Base-by-base conservation (phyloP, 768 basidiomycete genomes). In the Cystobasidium onofrii region DNA sequence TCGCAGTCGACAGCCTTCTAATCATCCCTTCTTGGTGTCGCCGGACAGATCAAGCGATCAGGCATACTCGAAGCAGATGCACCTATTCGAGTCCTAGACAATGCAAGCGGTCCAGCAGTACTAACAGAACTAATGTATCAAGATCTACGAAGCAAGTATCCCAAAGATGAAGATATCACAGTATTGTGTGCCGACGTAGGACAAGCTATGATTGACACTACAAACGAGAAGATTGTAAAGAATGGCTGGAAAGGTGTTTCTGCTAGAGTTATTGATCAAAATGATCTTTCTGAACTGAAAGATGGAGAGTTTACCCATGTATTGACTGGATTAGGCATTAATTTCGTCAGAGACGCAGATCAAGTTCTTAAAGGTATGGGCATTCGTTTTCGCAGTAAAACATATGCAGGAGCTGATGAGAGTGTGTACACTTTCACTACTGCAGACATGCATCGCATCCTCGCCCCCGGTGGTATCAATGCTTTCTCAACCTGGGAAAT, bases 401-500 rank as follows among this genome's bases (percentile, higher is more conserved):
- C 46, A 50, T 20, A 50, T 20, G 4, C 9, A 4, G 46, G 3
- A 17, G 3, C 6, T 20, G 46, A 50, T 50, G 46, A n/a, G 10
- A 12, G 57, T 23, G 4, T 27, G 57, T 3, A 15, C 36, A 9
- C 13, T 3, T 61, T 61, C 29, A 64, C 31, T n/a, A 10, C 12
- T 20, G 17, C 34, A 64, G 72, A 73, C 29, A 62, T 73, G 36
- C 62, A 64, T 20, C 60, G 72, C 4, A 1, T 73, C 50, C 72
- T 73, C 46, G 43, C 25, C 9, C 72, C 72, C 20, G 62, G 72
- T 31, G 72, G 72, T 15, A 20, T 65, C 18, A 73, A 73, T 60
- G 72, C 62, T 25, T 64, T 73, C 44, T 63, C 62, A 20, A 73
- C 72, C 7, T 73, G 72, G 72, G 36, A 50, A 29, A 34, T 29